These are phyloP conservation scores for Vickermania ingenoplastis DNA, from an alignment of 208 protist species.

Conservation along the genomic window DNA sequence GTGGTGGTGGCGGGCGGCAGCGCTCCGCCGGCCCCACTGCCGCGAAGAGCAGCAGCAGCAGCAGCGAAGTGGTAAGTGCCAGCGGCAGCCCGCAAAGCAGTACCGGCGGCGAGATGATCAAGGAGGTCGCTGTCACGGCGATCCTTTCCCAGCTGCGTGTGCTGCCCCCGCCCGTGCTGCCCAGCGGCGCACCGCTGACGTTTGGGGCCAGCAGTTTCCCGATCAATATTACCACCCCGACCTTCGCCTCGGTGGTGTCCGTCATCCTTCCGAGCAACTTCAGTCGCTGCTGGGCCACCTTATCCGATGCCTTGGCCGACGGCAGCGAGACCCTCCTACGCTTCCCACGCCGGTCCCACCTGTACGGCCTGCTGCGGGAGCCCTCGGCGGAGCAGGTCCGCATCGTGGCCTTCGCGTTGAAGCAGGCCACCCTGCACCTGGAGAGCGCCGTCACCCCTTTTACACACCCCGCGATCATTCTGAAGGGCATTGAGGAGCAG, in stretches of 20 bases:
- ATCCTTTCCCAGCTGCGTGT: slow-evolving; percentile 59
- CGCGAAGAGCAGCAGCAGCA: slow-evolving; percentile 13
- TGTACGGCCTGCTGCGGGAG: slow-evolving; percentile 32
- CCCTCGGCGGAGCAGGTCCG: slow-evolving; percentile 50
- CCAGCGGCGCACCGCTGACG: neutral
- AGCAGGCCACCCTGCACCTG: slow-evolving; percentile 58
- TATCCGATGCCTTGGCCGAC: slow-evolving; percentile 44
- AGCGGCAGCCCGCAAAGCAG: slow-evolving; percentile 25
- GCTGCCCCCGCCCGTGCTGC: slow-evolving; percentile 17
- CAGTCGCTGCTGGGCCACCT: slow-evolving; percentile 5
- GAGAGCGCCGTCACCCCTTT: slow-evolving; percentile 26
- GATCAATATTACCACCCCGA: too few relatives aligned
- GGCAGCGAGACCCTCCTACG: slow-evolving; percentile 36
- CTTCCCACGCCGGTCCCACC: slow-evolving; percentile 27
- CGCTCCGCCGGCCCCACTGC: slow-evolving; percentile 9
- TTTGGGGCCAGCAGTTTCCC: neutral
- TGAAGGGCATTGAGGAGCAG: too few relatives aligned
- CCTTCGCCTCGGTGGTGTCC: neutral
- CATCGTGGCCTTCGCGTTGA: slow-evolving; percentile 44
- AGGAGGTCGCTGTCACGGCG: slow-evolving; percentile 16
- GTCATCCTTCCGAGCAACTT: slow-evolving; percentile 8
- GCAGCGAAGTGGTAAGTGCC: neutral
- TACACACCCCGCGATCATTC: too few relatives aligned
- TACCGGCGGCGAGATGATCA: slow-evolving; percentile 4
- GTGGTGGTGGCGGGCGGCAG: slow-evolving; percentile 21